A percentile compares a stretch with the other conserved stretches of the same genome.
Conservation (phyloP, 192 early-diverging fungal species). For the Backusella westeae region DNA sequence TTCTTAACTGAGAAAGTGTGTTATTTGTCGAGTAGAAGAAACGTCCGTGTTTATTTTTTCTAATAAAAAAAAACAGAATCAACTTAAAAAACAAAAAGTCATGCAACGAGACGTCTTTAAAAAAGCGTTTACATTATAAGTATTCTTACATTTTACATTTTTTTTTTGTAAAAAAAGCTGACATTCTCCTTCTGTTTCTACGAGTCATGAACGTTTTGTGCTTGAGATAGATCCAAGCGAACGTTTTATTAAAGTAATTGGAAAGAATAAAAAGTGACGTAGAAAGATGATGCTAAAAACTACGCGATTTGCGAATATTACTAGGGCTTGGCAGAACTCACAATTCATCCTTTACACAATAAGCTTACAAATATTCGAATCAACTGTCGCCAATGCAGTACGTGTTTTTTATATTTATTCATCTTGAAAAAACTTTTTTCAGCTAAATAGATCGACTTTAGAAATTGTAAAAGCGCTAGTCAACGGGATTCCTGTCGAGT, state of each 20-base stretch:
- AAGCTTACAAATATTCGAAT: constrained; percentile 38
- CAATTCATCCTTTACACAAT: constrained; percentile 42
- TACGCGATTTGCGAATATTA: not conserved
- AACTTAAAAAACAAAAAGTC: not conserved
- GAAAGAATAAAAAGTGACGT: not conserved
- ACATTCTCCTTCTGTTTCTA: constrained; percentile 21
- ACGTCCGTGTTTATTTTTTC: not conserved
- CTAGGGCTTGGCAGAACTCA: constrained; percentile 51
- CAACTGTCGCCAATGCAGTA: constrained; percentile 51
- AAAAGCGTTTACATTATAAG: constrained; percentile 39
- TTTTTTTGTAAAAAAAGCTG: not conserved
- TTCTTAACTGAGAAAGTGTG: constrained; percentile 4
- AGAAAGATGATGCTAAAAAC: not conserved
- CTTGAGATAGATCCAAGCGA: constrained; percentile 48
- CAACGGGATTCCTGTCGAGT: constrained; percentile 34
- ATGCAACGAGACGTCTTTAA: constrained; percentile 31
- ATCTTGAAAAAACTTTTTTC: not conserved
- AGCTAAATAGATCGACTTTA: constrained; percentile 16
- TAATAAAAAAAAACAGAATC: not conserved
- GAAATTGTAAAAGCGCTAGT: constrained; percentile 38
- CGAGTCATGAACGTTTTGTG: constrained; percentile 53
- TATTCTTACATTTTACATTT: constrained; percentile 10
- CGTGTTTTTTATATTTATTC: not conserved
- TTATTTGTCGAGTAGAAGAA: not conserved
- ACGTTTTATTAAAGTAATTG: constrained; percentile 42